These are phyloP conservation scores for Millerago galiae DNA, from an alignment of 805 yeast genomes.

Conservation along the genomic window DNA sequence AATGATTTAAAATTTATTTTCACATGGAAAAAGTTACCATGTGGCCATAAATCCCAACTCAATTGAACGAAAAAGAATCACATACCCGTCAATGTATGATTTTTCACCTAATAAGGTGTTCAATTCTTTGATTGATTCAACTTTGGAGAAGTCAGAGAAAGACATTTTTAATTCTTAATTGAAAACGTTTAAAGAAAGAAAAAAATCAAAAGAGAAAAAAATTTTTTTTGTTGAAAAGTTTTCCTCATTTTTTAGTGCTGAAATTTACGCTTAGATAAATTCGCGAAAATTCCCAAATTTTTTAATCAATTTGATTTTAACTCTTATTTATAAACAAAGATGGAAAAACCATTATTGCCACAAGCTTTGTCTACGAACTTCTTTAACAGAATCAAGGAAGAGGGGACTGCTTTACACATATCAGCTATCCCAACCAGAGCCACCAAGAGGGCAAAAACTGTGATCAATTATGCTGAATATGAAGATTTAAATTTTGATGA, in stretches of 20 bases:
- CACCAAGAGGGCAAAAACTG: conserved; percentile 65
- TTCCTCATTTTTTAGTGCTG: too few species aligned
- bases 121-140: conserved; percentile 66
- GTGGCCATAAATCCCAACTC: neutral
- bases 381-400: conserved; percentile 63
- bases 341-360: conserved; percentile 37
- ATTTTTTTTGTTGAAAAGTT: neutral
- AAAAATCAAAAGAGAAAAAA: neutral
- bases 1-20: neutral
- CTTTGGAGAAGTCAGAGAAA: conserved; percentile 74
- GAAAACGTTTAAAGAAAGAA: neutral
- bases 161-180: conserved; percentile 41
- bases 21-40: neutral
- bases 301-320: neutral
- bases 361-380: conserved; percentile 80
- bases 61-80: conserved; percentile 19
- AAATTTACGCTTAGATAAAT: neutral
- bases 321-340: conserved; percentile 2
- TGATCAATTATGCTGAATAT: conserved; percentile 77
- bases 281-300: neutral
- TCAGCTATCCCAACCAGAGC: conserved; percentile 73
- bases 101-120: conserved; percentile 85
- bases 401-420: conserved; percentile 64
- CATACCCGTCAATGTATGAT: conserved; percentile 96
- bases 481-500: conserved; percentile 59